Conservation (phyloP, 306 rosid genomes). For the Cucurbita pepo region DNA sequence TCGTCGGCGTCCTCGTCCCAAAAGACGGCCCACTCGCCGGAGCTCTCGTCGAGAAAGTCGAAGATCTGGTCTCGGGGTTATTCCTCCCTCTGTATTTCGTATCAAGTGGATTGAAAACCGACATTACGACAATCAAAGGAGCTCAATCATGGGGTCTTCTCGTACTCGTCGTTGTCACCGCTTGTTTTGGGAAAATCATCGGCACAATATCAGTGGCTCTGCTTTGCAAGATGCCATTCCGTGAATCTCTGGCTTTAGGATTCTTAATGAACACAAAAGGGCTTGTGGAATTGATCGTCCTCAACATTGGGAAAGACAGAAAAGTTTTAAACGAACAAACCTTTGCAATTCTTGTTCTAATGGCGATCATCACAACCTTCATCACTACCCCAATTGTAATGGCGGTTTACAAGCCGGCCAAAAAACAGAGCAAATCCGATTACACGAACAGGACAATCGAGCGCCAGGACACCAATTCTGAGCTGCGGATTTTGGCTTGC, state of each 20-base stretch:
- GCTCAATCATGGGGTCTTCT: conserved; percentile 86
- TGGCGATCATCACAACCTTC: conserved; percentile 86
- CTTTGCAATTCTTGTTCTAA: conserved; percentile 79
- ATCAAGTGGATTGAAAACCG: conserved; percentile 85
- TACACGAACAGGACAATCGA: conserved; percentile 43
- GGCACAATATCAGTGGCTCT: conserved; percentile 51
- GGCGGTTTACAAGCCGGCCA: conserved; percentile 52
- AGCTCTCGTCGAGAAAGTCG: conserved; percentile 78
- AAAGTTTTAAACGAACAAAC: conserved; percentile 84
- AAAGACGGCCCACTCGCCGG: conserved; percentile 64
- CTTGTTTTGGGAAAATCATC: conserved; percentile 67
- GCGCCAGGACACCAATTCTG: conserved; percentile 33
- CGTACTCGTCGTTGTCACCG: conserved; percentile 42
- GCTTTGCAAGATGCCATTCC: conserved; percentile 37
- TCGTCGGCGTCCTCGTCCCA: conserved; percentile 64
- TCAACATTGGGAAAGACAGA: conserved; percentile 86
- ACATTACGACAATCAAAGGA: conserved; percentile 58
- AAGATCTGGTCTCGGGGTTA: conserved; percentile 79
- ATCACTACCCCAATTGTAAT: conserved; percentile 67
- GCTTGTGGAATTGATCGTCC: conserved; percentile 79
- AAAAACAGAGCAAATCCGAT: conserved; percentile 19
- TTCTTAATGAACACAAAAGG: conserved; percentile 90
- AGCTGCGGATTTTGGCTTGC: conserved; percentile 51
- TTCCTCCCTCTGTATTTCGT: conserved; percentile 77
- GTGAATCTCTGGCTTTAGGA: conserved; percentile 56